Conservation (phyloP, 164 flowering plant genomes). For the Piper betle region DNA sequence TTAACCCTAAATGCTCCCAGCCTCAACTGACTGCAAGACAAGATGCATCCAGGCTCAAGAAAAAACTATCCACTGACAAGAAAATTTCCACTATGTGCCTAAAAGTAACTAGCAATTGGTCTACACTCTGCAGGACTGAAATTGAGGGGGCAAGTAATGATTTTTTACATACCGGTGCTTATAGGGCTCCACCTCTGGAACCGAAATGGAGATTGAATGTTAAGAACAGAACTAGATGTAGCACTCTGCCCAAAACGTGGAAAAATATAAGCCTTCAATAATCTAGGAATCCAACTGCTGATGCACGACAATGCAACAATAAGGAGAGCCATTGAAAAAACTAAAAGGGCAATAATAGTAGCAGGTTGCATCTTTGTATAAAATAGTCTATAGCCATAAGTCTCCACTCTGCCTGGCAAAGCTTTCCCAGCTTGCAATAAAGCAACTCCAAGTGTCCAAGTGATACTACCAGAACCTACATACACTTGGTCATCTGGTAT, state of each 20-base stretch:
- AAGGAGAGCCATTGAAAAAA: conserved; percentile 39
- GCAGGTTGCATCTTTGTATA: conserved; percentile 45
- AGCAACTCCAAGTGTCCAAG: conserved; percentile 98
- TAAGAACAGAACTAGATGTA: conserved; percentile 46
- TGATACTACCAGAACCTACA: conserved; percentile 91
- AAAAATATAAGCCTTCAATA: conserved; percentile 48
- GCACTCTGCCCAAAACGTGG: conserved; percentile 63
- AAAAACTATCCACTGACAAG: no score
- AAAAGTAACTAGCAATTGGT: no score
- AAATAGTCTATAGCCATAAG: conserved; percentile 33
- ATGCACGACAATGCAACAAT: conserved; percentile 51
- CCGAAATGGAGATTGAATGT: conserved; percentile 56
- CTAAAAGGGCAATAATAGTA: conserved; percentile 32
- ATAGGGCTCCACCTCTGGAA: conserved; percentile 90
- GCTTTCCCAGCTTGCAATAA: conserved; percentile 68
- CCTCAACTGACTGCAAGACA: no score
- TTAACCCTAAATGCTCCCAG: no score
- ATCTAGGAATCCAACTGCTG: conserved; percentile 50
- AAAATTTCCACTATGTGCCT: no score
- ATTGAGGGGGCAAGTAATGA: background rate
- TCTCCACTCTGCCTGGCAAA: conserved; percentile 26
- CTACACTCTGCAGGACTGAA: background rate
- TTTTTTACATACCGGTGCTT: conserved; percentile 36
- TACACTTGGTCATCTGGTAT: conserved; percentile 53
- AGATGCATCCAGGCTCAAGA: no score